These are phyloP conservation scores for Magnusiomyces tetraspermus DNA, from an alignment of 1,139 yeast genomes.

Conservation along the genomic window DNA sequence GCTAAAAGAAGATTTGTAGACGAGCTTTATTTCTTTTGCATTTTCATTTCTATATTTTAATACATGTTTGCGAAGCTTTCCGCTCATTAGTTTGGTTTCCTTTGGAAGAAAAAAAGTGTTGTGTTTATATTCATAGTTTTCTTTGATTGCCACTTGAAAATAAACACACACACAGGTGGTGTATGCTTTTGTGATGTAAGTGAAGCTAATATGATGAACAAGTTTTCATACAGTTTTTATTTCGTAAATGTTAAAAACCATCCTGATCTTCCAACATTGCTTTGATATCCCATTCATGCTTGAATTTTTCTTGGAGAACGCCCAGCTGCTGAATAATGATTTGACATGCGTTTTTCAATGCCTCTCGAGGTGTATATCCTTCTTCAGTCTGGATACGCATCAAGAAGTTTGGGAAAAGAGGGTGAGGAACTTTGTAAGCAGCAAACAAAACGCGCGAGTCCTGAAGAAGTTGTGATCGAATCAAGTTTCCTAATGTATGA, in stretches of 20 bases:
- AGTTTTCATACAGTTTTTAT: too few relatives aligned
- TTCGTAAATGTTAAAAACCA: conserved; percentile 8
- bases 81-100: neutral
- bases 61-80: too few relatives aligned
- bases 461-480: conserved; percentile 75
- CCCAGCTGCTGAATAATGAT: conserved; percentile 72
- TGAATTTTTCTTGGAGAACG: conserved; percentile 63
- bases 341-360: conserved; percentile 81
- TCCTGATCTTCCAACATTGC: conserved; percentile 42
- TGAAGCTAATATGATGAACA: too few relatives aligned
- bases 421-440: conserved; percentile 96
- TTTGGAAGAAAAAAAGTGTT: neutral
- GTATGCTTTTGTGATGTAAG: too few relatives aligned
- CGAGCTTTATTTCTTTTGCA: neutral
- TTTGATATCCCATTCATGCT: conserved; percentile 88
- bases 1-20: neutral
- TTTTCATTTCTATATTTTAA: too few relatives aligned
- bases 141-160: too few relatives aligned
- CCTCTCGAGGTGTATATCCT: conserved; percentile 84
- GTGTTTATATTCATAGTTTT: neutral
- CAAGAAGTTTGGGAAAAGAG: conserved; percentile 87
- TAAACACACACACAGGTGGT: too few relatives aligned
- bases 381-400: conserved; percentile 94
- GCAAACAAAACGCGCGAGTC: conserved; percentile 87
- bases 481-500: conserved; percentile 86